phyloP scores from a whole-genome alignment of 192 early-diverging fungal genomes.

The Lobosporangium transversale region DNA sequence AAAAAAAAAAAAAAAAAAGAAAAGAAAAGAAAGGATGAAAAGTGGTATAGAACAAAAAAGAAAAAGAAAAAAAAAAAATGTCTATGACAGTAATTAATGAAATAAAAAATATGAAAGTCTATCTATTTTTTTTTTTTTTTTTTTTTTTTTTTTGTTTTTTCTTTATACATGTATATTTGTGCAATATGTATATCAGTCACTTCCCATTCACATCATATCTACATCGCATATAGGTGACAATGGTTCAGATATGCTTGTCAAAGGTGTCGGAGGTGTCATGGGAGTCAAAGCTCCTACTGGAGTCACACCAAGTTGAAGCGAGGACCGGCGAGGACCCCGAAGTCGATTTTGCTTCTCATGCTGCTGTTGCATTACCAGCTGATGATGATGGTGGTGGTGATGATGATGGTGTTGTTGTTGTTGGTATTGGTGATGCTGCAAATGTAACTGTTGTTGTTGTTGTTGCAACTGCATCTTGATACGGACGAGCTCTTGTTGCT shows the following conservation, averaged over 20 bases:
- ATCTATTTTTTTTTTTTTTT: too few species aligned
- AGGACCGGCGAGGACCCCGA: slow-evolving; percentile 12
- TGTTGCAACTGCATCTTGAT: slow-evolving; percentile 19
- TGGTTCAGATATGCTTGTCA: not conserved
- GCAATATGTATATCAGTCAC: not conserved
- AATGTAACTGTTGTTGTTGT: slow-evolving; percentile 14
- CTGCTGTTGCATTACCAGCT: too few species aligned
- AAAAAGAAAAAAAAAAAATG: slow-evolving; percentile 10
- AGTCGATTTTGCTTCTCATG: too few species aligned
- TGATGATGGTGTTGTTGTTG: slow-evolving; percentile 12
- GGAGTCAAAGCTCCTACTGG: not conserved
- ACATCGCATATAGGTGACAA: slow-evolving; percentile 4
- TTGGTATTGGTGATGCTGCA: not conserved
- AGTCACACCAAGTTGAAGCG: slow-evolving; percentile 6
- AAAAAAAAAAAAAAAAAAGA: not conserved
- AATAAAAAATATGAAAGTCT: not conserved
- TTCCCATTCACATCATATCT: slow-evolving; percentile 14
- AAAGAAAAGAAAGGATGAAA: not conserved
- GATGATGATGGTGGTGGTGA: slow-evolving; percentile 5
- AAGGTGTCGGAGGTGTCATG: not conserved
- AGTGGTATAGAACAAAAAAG: not conserved
- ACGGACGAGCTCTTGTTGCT: slow-evolving; percentile 16
- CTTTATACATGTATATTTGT: too few species aligned
- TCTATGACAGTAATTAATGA: not conserved
- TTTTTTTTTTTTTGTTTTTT: too few species aligned